phyloP scores from a whole-genome alignment of 345 rosid species.

The Linum lewisii region DNA sequence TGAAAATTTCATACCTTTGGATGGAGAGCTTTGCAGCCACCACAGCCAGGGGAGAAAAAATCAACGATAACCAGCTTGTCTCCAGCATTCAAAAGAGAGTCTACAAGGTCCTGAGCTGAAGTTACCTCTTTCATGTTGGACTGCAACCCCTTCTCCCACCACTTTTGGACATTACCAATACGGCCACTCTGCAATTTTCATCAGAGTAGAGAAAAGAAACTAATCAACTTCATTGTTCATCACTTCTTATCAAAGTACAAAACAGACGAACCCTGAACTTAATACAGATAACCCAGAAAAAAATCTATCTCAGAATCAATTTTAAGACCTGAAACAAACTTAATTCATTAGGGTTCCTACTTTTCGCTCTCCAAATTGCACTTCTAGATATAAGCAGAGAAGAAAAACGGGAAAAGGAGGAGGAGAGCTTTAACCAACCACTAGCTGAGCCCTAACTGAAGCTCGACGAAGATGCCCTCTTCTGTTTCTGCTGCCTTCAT shows the following conservation, averaged over 20 bases:
- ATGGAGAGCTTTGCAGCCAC: conserved; percentile 95
- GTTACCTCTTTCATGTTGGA: conserved; percentile 76
- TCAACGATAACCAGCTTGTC: conserved; percentile 78
- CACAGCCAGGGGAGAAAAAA: conserved; percentile 96
- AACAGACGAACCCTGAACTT: too few species aligned
- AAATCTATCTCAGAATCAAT: neutral
- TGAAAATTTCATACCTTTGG: conserved; percentile 49
- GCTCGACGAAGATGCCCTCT: conserved; percentile 18
- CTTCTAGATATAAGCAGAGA: neutral
- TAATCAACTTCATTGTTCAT: neutral
- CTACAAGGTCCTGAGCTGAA: conserved; percentile 78
- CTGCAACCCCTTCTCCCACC: conserved; percentile 87
- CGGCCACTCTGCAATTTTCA: conserved; percentile 29
- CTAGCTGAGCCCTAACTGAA: conserved; percentile 32
- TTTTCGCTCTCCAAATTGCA: neutral
- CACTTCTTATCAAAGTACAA: too few species aligned
- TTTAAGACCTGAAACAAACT: neutral
- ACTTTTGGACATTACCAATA: conserved; percentile 50
- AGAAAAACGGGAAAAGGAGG: neutral
- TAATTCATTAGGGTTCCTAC: neutral
- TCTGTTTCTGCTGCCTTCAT: conserved; percentile 14
- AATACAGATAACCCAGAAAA: neutral
- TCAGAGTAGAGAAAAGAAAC: neutral
- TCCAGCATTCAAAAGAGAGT: conserved; percentile 53
- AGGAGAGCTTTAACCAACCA: conserved; percentile 23